phyloP scores from a whole-genome alignment of 2,329 filamentous ascomycete species.

The Curvularia lunata region DNA sequence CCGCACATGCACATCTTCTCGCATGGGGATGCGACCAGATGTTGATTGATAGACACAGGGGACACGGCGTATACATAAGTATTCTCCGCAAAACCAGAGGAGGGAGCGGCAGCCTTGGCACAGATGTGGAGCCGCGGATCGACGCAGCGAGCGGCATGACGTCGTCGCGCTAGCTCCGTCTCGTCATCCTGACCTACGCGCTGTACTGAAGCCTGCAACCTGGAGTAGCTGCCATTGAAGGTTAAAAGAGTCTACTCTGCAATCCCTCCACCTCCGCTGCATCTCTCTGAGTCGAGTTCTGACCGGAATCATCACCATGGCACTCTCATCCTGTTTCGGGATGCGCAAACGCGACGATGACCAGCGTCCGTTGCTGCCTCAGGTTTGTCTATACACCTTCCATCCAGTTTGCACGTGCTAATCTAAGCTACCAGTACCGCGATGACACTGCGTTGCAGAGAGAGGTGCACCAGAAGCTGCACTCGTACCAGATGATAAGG shows the following conservation, averaged over 20 bases:
- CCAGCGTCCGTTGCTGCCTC: conserved; percentile 75
- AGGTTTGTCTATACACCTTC: conserved; percentile 38
- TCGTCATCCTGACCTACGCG: conserved; percentile 20
- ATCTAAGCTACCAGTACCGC: conserved; percentile 60
- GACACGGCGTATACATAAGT: conserved; percentile 1
- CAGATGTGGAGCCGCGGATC: conserved; percentile 16
- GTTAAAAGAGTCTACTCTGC: background rate
- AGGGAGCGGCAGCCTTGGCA: conserved; percentile 9
- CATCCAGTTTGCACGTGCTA: background rate
- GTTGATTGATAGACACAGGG: background rate
- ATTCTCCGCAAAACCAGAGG: background rate
- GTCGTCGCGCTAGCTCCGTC: conserved; percentile 10
- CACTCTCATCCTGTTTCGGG: conserved; percentile 67
- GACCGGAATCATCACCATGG: conserved; percentile 50
- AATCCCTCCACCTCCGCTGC: conserved; percentile 7
- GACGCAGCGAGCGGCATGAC: conserved; percentile 17
- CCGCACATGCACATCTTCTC: background rate
- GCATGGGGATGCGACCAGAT: background rate
- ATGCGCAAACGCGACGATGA: conserved; percentile 65
- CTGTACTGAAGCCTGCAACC: conserved; percentile 7
- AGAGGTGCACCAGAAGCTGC: conserved; percentile 84
- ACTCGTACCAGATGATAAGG: conserved; percentile 88
- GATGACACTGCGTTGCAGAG: conserved; percentile 76
- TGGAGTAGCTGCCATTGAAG: conserved; percentile 7
- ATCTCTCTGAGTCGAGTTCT: background rate